phyloP scores from a whole-genome alignment of 306 rosid species.

The Potentilla sterilis region DNA sequence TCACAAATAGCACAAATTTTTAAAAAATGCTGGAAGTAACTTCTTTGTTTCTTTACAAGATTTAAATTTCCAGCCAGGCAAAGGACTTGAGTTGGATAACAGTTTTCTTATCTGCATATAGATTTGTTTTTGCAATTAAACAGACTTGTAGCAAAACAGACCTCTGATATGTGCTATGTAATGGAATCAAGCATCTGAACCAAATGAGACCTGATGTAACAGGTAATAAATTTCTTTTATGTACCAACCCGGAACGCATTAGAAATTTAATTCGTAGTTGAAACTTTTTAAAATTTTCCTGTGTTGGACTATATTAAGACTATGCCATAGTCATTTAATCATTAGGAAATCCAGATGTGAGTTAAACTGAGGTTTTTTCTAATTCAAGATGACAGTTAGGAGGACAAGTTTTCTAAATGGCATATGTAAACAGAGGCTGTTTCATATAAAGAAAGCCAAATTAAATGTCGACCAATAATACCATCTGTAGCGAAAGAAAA shows the following conservation, averaged over 20 bases:
- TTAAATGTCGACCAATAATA: background rate
- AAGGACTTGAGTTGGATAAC: too few relatives aligned
- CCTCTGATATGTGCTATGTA: background rate
- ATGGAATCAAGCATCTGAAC: background rate
- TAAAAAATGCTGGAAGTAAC: background rate
- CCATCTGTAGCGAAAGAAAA: background rate
- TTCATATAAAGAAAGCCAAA: background rate
- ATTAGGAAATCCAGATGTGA: background rate
- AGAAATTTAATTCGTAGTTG: too few relatives aligned
- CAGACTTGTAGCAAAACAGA: background rate
- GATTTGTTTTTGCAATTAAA: background rate
- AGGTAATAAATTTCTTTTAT: background rate
- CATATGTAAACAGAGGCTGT: background rate
- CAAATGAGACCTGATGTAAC: background rate
- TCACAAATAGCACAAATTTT: background rate
- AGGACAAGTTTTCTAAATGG: background rate
- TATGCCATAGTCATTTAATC: background rate
- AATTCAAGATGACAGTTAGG: background rate
- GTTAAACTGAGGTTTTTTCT: background rate
- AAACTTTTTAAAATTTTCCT: background rate
- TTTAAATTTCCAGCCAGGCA: background rate
- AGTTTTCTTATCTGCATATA: background rate
- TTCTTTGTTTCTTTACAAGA: background rate
- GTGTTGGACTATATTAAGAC: background rate
- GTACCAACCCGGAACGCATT: too few relatives aligned